Evolutionary conservation across 2,329 filamentous ascomycete genomes (phyloP), one percentile per base, ranked within the genome.

Genomic region (Colletotrichum sp.): DNA sequence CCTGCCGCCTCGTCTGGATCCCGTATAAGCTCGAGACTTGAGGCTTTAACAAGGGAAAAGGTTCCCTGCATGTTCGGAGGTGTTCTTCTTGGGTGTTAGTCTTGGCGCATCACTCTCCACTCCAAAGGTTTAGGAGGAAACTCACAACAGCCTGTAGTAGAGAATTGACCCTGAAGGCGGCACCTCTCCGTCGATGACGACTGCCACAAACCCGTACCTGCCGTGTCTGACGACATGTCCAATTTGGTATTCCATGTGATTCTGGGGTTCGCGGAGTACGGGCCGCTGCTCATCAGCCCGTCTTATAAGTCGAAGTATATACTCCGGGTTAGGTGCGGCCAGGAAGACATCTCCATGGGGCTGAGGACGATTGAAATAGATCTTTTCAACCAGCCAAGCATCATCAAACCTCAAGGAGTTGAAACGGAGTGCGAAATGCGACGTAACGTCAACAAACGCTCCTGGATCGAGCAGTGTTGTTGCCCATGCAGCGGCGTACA

Each of bases 141-240:
- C 64, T 68, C 66, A 55, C 64, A 73, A 66, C 43, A 72, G 48
- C 39, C 57, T 65, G 28, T 69, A 77, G 26, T 65, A 74, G 12
- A 61, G 60, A 16, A 52, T 52, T n/a, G 57, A 77, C 34, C 71
- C 77, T 48, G 72, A 52, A 15, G 39, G 30, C n/a, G 64, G 64
- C 26, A 66, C 52, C 82, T 88, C 85, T 66, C 94, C 93, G 96
- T 96, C 96, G 16, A 94, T 95, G 74, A 99, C 94, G 30, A 98
- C 90, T 21, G 94, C 96, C 65, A 93, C 87, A 82, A 96, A 98
- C 24, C 90, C 87, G 82, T 97, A 98, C 61, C 96, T 91, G 77
- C 89, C 92, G 84, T 99, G 97, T 64, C 90, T 90, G 82, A 99
- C 98, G 8, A 98, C 90, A 80, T 98, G 94, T 1, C 97, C 97